Base-by-base conservation (phyloP, 192 early-diverging fungal species). In the Umbelopsis isabellina region DNA sequence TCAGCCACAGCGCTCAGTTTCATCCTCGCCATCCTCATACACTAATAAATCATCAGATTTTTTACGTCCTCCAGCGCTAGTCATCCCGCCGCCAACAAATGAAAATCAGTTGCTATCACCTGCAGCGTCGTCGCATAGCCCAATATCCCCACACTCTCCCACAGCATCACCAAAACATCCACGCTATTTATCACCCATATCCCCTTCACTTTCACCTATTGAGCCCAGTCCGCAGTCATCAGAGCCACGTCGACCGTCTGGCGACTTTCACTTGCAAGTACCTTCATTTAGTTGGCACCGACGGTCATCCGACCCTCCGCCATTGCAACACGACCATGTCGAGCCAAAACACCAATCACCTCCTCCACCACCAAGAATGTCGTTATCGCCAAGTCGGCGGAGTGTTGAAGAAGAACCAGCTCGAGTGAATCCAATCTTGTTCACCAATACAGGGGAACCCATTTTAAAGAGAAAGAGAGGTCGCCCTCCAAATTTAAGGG, bases 391-490 rank as follows among this genome's bases (percentile, higher is more conserved):
- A 16, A 49, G 48, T 41, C 37, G 37, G 37, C 37, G 10, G 10
- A 41, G 37, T 16, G 18, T 27, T 8, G 55, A 53, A 10, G 51
- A 53, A 53, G 51, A 61, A 35, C 27, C 27, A 35, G 16, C 55
- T 25, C 55, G 55, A 27, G 55, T 61, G 5, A 61, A 61, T 27
- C 72, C 67, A 21, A 73, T 73, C 45, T 37, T 73, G 2, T 65
- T 74, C 48, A 46, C 51, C 20, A 61, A 65, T 13, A 69, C 72
- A 27, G 67, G 67, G 1, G 53, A 74, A 44, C 72, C 72, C 15
- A 49, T 69, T 20, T 13, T 74, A 16, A 74, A 74, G 18, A 53
- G 72, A 25, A 55, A 68, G 41, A 53, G 72, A 51, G 72, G 72
- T 15, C 53, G 72, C 15, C 72, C 72, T 44, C 72, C 67, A 27